Evolutionary conservation across 495 filamentous ascomycete genomes (phyloP).

Genomic region (Tetracladium marchalianum): DNA sequence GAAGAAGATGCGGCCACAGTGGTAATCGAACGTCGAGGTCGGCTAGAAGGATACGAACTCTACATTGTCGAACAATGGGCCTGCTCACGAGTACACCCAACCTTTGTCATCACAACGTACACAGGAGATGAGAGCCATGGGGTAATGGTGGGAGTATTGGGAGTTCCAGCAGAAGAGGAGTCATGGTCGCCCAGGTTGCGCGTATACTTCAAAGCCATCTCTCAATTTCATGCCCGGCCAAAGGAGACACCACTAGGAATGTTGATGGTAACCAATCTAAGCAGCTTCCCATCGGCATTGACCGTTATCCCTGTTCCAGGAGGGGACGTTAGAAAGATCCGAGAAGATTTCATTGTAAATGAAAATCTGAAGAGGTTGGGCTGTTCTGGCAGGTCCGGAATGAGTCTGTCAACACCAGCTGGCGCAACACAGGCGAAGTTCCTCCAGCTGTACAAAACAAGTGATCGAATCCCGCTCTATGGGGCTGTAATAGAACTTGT

Average conservation of each 20-base stretch:
- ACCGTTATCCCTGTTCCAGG: slow-evolving; percentile 83
- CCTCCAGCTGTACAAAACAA: slow-evolving; percentile 77
- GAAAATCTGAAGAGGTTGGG: slow-evolving; percentile 88
- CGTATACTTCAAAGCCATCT: slow-evolving; percentile 79
- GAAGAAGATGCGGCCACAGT: slow-evolving; percentile 75
- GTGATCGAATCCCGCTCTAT: slow-evolving; percentile 67
- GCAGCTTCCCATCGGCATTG: slow-evolving; percentile 77
- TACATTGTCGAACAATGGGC: slow-evolving; percentile 99
- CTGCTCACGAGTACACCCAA: slow-evolving; percentile 81
- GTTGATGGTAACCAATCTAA: slow-evolving; percentile 89
- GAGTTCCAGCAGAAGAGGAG: slow-evolving; percentile 70
- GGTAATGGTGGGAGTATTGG: slow-evolving; percentile 70
- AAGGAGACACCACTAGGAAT: slow-evolving; percentile 77
- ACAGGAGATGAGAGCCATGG: slow-evolving; percentile 76
- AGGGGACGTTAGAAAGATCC: slow-evolving; percentile 72
- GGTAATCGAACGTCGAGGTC: slow-evolving; percentile 58
- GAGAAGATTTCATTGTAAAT: slow-evolving; percentile 86
- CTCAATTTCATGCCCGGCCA: slow-evolving; percentile 69
- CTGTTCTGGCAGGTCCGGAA: slow-evolving; percentile 79
- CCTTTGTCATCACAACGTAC: slow-evolving; percentile 86
- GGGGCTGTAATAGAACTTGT: slow-evolving; percentile 79
- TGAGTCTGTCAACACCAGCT: slow-evolving; percentile 67
- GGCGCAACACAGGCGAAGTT: slow-evolving; percentile 85
- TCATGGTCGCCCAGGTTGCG: slow-evolving; percentile 70
- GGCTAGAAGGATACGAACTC: slow-evolving; percentile 77